These are phyloP conservation scores for Chaetomiaceae sp. DNA, from an alignment of 2,329 filamentous ascomycete genomes.

Conservation along the genomic window DNA sequence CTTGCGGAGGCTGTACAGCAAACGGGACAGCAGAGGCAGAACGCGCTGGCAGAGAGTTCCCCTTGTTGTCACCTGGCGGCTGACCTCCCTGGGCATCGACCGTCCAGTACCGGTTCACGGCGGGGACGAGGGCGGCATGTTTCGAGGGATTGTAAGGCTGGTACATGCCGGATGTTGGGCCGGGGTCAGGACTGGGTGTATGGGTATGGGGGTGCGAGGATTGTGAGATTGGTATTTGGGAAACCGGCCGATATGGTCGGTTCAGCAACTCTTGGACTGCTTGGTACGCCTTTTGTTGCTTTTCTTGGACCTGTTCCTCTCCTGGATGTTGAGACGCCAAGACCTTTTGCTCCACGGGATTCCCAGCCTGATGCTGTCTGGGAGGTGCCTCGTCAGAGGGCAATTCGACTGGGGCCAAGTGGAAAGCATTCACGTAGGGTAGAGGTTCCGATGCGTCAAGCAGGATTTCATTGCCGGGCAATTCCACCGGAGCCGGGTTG, in stretches of 20 bases:
- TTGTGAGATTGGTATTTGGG: conserved; percentile 12
- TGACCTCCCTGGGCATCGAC: conserved; percentile 12
- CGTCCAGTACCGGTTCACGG: conserved; percentile 10
- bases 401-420: conserved; percentile 18
- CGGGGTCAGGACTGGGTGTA: not conserved
- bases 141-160: conserved; percentile 19
- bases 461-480: conserved; percentile 34
- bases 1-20: conserved; percentile 25
- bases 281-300: conserved; percentile 3
- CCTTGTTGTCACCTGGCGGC: conserved; percentile 11
- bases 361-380: not conserved
- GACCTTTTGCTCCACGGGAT: not conserved
- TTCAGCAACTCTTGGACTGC: conserved; percentile 5
- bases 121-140: conserved; percentile 5
- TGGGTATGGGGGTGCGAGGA: not conserved
- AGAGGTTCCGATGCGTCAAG: conserved; percentile 24
- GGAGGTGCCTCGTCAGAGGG: conserved; percentile 1
- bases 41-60: conserved; percentile 22
- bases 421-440: conserved; percentile 12
- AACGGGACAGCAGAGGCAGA: not conserved
- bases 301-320: conserved; percentile 1
- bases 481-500: conserved; percentile 38
- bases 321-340: not conserved
- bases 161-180: conserved; percentile 11
- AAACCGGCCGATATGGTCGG: conserved; percentile 3